Conservation (phyloP, 2,329 filamentous ascomycete species). For the Rhytidhysteron rufulum region DNA sequence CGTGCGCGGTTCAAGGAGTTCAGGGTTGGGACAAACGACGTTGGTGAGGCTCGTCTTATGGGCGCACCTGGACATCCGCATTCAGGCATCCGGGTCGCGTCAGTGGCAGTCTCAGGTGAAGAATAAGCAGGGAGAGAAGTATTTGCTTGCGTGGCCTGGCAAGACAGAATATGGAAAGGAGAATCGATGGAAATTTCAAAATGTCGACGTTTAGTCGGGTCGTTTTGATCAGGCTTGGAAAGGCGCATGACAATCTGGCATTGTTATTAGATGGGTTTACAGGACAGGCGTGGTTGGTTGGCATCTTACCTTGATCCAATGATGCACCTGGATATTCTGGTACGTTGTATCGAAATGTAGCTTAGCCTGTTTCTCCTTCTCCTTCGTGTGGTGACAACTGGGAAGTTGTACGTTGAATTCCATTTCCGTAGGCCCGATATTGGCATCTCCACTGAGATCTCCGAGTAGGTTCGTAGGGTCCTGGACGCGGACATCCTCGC, state of each 20-base stretch:
- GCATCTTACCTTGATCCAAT: conserved; percentile 83
- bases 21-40: conserved; percentile 53
- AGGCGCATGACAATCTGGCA: conserved; percentile 86
- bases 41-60: conserved; percentile 43
- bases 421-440: conserved; percentile 85
- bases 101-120: conserved; percentile 42
- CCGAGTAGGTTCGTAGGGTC: conserved; percentile 71
- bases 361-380: conserved; percentile 61
- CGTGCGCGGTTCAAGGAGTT: conserved; percentile 49
- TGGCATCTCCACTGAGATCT: conserved; percentile 70
- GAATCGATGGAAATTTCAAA: conserved; percentile 97
- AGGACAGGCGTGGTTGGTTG: conserved; percentile 7
- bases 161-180: conserved; percentile 88
- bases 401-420: conserved; percentile 92
- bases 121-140: conserved; percentile 80
- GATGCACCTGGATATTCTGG: conserved; percentile 88
- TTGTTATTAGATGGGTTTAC: background rate
- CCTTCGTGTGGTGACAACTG: conserved; percentile 77
- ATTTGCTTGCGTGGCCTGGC: conserved; percentile 87
- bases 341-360: conserved; percentile 90
- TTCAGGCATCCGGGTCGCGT: conserved; percentile 40
- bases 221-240: conserved; percentile 74
- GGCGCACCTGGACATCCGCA: conserved; percentile 68
- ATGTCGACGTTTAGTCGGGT: conserved; percentile 75
- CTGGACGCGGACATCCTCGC: conserved; percentile 51